phyloP scores from a whole-genome alignment of 1,139 yeast genomes.

The Sugiyamaella japonica region DNA sequence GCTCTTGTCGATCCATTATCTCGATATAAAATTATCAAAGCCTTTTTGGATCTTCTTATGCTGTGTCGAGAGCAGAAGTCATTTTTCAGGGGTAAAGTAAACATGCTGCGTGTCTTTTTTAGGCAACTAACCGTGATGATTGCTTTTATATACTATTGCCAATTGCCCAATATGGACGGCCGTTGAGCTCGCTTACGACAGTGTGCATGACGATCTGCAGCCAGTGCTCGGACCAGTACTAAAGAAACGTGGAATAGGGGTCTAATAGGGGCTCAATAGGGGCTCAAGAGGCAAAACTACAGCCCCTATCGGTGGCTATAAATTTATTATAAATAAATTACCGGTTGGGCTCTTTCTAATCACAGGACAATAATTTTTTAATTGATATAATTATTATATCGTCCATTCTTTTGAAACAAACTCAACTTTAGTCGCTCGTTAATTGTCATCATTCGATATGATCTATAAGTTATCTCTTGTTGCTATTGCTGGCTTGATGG shows the following conservation, averaged over 20 bases:
- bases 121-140: not conserved
- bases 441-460: not conserved
- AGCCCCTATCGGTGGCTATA: not conserved
- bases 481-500: conserved; percentile 5
- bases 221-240: not conserved
- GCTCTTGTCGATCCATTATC: too few relatives aligned
- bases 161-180: not conserved
- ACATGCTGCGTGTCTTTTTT: not conserved
- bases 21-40: too few relatives aligned
- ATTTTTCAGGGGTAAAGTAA: not conserved
- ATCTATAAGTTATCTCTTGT: conserved; percentile 1
- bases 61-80: too few relatives aligned
- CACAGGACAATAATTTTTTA: not conserved
- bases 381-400: conserved; percentile 8
- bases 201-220: not conserved
- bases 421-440: conserved; percentile 5
- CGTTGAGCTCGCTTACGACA: not conserved
- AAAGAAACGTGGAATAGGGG: conserved; percentile 1
- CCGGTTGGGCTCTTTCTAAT: not conserved
- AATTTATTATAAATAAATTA: conserved; percentile 5
- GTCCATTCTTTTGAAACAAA: conserved; percentile 12
- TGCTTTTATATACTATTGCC: not conserved
- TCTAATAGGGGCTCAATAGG: not conserved
- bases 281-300: not conserved
- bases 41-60: too few relatives aligned